Base-by-base conservation (phyloP, 306 rosid genomes). In the Oemleria cerasiformis region DNA sequence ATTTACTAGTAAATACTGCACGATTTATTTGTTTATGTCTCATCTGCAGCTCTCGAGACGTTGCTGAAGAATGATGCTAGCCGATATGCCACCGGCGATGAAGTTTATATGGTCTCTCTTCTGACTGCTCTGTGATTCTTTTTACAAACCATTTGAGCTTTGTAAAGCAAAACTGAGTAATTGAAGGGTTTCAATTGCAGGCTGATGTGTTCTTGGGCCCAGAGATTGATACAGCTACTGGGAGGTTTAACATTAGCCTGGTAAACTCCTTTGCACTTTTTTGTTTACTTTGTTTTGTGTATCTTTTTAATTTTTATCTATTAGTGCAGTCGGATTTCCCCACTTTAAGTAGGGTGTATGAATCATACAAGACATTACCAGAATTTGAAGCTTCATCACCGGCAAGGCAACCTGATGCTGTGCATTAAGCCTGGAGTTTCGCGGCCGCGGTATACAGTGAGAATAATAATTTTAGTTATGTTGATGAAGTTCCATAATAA, bases 151-250 rank as follows among this genome's bases (percentile, higher is more conserved):
- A 3, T 16, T 17, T 30, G 16, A 48, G 12, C 59, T 49, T 11
- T 50, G 53, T n/a, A 34, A n/a, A 67, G 59, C 41, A 67, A 48
- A 30, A 5, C 64, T 74, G 44, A 74, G 23, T 15, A 69, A 58
- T 44, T 47, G n/a, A 70, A n/a, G 6, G n/a, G 36, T 59, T 50
- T 74, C 50, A 60, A 25, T 42, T 50, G 79, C 75, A 83, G 81
- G 67, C 75, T 39, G 86, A 85, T 59, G 82, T 81, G 41, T 85
- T 85, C 71, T 67, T 85, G 73, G 88, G 84, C n/a, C 79, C 86
- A 13, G 82, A 81, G 63, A 62, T 85, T 62, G 61, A 62, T 16
- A 36, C 8, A 72, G 80, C 78, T 21, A 17, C 19, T 19, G 7
- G 17, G 48, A 72, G 40, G 75, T 79, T 76, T 56, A 62, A 69